A percentile compares a stretch with the other conserved stretches of the same genome.
These are phyloP conservation scores for Aspergillus campestris DNA, from an alignment of 495 filamentous ascomycete genomes.

Conservation along the genomic window DNA sequence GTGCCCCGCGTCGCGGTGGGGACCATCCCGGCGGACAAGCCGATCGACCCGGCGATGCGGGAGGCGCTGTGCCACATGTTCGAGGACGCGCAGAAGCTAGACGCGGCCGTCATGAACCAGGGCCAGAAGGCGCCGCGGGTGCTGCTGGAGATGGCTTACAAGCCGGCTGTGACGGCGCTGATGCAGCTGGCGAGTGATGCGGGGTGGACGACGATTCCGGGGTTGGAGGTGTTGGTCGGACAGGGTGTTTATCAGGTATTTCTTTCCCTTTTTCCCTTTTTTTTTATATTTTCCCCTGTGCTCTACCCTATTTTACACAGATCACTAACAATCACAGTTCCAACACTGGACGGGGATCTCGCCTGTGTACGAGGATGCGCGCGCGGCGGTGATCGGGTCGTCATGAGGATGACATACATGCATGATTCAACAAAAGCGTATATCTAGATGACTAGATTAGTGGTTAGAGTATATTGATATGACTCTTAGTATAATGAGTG, in stretches of 20 bases:
- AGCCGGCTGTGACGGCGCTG: constrained; percentile 69
- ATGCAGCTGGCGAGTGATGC: constrained; percentile 75
- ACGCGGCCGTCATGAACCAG: constrained; percentile 23
- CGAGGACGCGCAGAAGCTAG: constrained; percentile 35
- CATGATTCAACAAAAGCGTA: not conserved
- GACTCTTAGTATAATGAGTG: no score
- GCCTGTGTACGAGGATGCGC: constrained; percentile 58
- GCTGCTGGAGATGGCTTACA: constrained; percentile 95
- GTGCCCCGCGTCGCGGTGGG: constrained; percentile 70
- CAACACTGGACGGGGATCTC: constrained; percentile 71
- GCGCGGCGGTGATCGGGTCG: constrained; percentile 17
- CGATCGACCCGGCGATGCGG: constrained; percentile 65
- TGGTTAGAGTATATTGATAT: no score
- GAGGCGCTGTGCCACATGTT: constrained; percentile 62
- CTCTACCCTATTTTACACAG: not conserved
- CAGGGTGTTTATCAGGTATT: constrained; percentile 69
- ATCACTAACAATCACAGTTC: constrained; percentile 41
- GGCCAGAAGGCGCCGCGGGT: constrained; percentile 40
- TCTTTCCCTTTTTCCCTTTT: not conserved
- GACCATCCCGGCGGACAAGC: constrained; percentile 82
- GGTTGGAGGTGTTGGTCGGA: constrained; percentile 81
- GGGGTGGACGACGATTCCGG: constrained; percentile 82
- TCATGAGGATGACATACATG: not conserved
- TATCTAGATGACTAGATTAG: not conserved
- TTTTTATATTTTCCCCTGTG: no score